Evolutionary conservation across 805 yeast genomes (phyloP).

Genomic region (Sugiyamaella americana): DNA sequence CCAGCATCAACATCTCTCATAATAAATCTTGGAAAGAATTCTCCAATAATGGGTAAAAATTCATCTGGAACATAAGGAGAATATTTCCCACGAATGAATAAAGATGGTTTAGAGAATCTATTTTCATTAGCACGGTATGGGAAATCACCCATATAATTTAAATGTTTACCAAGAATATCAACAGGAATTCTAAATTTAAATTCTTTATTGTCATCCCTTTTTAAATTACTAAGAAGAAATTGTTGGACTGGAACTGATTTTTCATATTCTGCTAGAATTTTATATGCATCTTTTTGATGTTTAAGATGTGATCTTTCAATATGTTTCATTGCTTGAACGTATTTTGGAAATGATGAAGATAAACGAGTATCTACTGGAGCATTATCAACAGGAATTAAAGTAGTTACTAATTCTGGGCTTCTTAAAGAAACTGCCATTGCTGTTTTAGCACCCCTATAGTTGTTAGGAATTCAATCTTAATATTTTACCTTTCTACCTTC

Average conservation of each 20-base stretch:
- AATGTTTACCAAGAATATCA: conserved; percentile 49
- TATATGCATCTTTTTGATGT: conserved; percentile 61
- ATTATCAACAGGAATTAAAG: conserved; percentile 77
- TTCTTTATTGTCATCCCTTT: conserved; percentile 36
- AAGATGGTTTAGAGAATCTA: conserved; percentile 63
- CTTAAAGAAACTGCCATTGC: conserved; percentile 82
- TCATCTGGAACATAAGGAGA: conserved; percentile 83
- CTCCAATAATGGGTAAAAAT: conserved; percentile 61
- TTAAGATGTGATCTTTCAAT: conserved; percentile 45
- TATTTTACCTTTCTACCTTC: too few relatives aligned
- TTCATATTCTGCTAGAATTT: conserved; percentile 57
- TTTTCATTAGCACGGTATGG: conserved; percentile 53
- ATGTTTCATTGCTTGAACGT: conserved; percentile 55
- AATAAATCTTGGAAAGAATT: conserved; percentile 72
- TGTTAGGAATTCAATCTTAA: too few relatives aligned
- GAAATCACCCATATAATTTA: conserved; percentile 70
- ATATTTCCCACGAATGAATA: conserved; percentile 73
- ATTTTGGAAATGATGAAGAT: conserved; percentile 55
- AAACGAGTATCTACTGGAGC: conserved; percentile 71
- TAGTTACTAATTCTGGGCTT: conserved; percentile 51
- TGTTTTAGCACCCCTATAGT: conserved; percentile 82
- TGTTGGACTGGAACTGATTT: conserved; percentile 56
- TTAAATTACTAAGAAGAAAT: conserved; percentile 68
- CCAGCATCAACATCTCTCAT: conserved; percentile 74
- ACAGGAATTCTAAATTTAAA: conserved; percentile 61